Conservation (phyloP, 2,329 filamentous ascomycete genomes). For the Coccinonectria pachysandricola region DNA sequence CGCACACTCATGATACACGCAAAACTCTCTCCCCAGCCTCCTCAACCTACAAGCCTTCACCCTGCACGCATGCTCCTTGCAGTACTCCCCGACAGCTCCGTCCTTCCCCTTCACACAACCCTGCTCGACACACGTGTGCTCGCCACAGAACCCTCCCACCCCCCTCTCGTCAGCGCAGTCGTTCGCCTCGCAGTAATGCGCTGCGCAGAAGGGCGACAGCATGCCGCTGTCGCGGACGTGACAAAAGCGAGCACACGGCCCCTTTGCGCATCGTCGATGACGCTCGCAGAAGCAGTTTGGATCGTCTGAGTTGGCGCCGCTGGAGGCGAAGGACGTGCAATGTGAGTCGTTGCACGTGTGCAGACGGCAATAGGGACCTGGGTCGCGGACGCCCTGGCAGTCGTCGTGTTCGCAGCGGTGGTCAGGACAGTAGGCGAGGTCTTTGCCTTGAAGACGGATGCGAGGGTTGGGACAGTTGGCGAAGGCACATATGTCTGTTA, state of each 20-base stretch:
- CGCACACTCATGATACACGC: slow-evolving; percentile 18
- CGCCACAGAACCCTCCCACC: slow-evolving; percentile 12
- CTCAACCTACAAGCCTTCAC: slow-evolving; percentile 12
- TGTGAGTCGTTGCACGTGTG: slow-evolving; percentile 19
- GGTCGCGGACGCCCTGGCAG: slow-evolving; percentile 12
- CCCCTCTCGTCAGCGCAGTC: slow-evolving; percentile 18
- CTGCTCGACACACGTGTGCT: slow-evolving; percentile 18
- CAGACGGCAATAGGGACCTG: slow-evolving; percentile 12
- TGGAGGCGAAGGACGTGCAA: slow-evolving; percentile 12
- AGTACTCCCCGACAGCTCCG: slow-evolving; percentile 7
- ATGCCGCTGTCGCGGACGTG: slow-evolving; percentile 17
- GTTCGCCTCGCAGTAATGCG: slow-evolving; percentile 19
- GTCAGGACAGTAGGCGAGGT: slow-evolving; percentile 16
- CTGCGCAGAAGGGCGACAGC: slow-evolving; percentile 16
- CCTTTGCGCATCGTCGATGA: slow-evolving; percentile 17
- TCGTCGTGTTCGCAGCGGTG: slow-evolving; percentile 18
- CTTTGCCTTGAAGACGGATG: slow-evolving; percentile 8
- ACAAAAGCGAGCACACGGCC: slow-evolving; percentile 15
- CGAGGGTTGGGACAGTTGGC: slow-evolving; percentile 14
- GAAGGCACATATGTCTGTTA: too few relatives aligned
- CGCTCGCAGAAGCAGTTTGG: slow-evolving; percentile 18
- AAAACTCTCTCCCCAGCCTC: slow-evolving; percentile 12
- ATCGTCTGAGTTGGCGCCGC: slow-evolving; percentile 8
- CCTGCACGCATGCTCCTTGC: slow-evolving; percentile 19
- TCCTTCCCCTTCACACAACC: slow-evolving; percentile 14